Evolutionary conservation across 768 basidiomycete species (phyloP).

Genomic region (Tulasnella sp.): DNA sequence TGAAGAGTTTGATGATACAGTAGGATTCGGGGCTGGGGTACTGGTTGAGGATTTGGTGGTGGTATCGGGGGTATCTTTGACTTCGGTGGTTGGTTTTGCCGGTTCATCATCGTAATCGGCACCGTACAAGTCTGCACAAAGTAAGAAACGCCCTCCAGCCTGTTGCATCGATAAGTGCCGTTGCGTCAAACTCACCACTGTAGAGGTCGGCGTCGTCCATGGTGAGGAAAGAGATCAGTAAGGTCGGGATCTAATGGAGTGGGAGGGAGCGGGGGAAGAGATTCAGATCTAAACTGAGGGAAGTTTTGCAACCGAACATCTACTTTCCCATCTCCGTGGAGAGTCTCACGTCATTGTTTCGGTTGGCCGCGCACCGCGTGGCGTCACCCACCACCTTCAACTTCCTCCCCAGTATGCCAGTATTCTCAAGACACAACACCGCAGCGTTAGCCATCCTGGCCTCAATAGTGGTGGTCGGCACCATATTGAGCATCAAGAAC

Average conservation of each 20-base stretch:
- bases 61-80: conserved; percentile 31
- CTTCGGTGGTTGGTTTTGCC: conserved; percentile 26
- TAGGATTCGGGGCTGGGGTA: not conserved
- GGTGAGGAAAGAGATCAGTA: not conserved
- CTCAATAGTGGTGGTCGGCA: conserved; percentile 55
- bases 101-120: conserved; percentile 39
- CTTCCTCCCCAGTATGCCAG: not conserved
- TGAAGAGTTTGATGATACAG: not conserved
- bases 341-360: not conserved
- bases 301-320: conserved; percentile 9
- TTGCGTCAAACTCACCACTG: conserved; percentile 55
- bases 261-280: not conserved
- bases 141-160: not conserved
- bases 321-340: not conserved
- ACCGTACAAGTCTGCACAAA: conserved; percentile 60
- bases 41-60: not conserved
- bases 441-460: conserved; percentile 16
- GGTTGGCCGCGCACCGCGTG: not conserved
- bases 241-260: not conserved
- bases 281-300: conserved; percentile 10
- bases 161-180: not conserved
- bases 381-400: not conserved
- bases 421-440: conserved; percentile 18
- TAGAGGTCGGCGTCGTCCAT: conserved; percentile 74
- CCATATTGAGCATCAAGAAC: conserved; percentile 59